A percentile compares a stretch with the other conserved stretches of the same genome.
phyloP scores from a whole-genome alignment of 331 rosid species.

The Phaseolus coccineus region DNA sequence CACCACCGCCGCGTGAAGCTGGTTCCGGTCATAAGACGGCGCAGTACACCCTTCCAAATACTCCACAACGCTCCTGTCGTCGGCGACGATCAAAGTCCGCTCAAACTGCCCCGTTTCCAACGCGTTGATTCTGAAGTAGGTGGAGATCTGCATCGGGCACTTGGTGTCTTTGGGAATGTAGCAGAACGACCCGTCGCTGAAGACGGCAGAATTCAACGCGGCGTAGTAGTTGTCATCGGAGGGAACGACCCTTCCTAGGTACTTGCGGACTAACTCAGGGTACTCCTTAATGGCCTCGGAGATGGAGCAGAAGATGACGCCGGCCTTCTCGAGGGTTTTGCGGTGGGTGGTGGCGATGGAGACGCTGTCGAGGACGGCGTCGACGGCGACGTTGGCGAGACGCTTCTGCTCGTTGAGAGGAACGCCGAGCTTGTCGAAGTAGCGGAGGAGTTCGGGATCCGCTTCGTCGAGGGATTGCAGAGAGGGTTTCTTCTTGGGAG shows the following conservation, averaged over 20 bases:
- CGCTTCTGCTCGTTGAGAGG: constrained; percentile 10
- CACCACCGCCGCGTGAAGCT: background rate
- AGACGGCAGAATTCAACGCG: background rate
- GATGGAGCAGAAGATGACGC: constrained; percentile 16
- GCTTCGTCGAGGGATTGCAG: background rate
- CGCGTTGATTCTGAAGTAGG: constrained; percentile 9
- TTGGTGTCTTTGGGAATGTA: background rate
- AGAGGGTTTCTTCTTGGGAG: background rate
- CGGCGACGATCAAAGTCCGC: background rate
- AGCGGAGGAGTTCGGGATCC: constrained; percentile 14
- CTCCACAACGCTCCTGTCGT: background rate
- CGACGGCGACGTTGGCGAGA: constrained; percentile 20
- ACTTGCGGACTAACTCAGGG: background rate
- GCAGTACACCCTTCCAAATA: constrained; percentile 9
- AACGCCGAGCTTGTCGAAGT: constrained; percentile 20
- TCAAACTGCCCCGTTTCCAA: constrained; percentile 11
- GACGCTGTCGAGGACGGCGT: constrained; percentile 25
- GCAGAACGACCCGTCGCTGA: constrained; percentile 22
- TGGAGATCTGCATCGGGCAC: constrained; percentile 12
- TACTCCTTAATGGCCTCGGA: background rate
- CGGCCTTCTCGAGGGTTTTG: constrained; percentile 13
- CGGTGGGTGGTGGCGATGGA: constrained; percentile 23
- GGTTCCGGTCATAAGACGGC: background rate
- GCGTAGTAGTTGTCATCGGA: constrained; percentile 18
- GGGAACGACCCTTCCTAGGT: background rate